Evolutionary conservation across 805 yeast genomes (phyloP).

Genomic region (Yamadazyma scolyti): DNA sequence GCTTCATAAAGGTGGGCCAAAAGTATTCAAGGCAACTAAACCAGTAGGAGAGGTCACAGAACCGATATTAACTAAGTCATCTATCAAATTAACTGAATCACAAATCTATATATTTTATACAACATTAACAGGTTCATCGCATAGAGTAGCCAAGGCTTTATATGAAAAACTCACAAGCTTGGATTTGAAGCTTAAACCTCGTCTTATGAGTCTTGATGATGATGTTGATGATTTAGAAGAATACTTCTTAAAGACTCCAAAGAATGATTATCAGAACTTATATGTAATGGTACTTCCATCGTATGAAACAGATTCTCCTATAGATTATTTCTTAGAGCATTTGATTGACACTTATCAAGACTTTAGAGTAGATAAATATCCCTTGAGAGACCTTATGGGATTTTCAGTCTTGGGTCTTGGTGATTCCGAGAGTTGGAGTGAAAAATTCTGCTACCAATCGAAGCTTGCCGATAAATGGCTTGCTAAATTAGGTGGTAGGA

Average conservation of each 20-base stretch:
- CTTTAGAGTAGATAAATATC: constrained; percentile 80
- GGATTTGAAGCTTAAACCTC: constrained; percentile 39
- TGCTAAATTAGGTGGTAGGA: constrained; percentile 80
- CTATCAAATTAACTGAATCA: constrained; percentile 44
- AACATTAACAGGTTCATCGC: constrained; percentile 80
- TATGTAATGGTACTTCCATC: constrained; percentile 82
- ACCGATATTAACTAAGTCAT: constrained; percentile 34
- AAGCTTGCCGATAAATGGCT: constrained; percentile 67
- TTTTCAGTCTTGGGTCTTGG: constrained; percentile 87
- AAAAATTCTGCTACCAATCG: constrained; percentile 85
- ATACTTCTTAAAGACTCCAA: constrained; percentile 67
- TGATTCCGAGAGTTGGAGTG: constrained; percentile 76
- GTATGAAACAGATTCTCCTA: constrained; percentile 88
- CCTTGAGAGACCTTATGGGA: constrained; percentile 66
- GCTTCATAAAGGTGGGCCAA: constrained; percentile 17
- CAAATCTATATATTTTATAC: constrained; percentile 73
- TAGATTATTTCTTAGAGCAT: constrained; percentile 81
- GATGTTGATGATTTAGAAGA: constrained; percentile 79
- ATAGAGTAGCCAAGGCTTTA: constrained; percentile 59
- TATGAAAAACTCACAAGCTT: constrained; percentile 29
- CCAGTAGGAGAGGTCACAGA: constrained; percentile 20
- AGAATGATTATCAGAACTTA: constrained; percentile 38
- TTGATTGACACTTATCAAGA: constrained; percentile 79
- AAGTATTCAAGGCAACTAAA: constrained; percentile 38
- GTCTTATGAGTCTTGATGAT: constrained; percentile 69